Percentiles rank a stretch among this genome's conserved stretches.
phyloP scores from a whole-genome alignment of 345 rosid species.

The Pistacia atlantica region DNA sequence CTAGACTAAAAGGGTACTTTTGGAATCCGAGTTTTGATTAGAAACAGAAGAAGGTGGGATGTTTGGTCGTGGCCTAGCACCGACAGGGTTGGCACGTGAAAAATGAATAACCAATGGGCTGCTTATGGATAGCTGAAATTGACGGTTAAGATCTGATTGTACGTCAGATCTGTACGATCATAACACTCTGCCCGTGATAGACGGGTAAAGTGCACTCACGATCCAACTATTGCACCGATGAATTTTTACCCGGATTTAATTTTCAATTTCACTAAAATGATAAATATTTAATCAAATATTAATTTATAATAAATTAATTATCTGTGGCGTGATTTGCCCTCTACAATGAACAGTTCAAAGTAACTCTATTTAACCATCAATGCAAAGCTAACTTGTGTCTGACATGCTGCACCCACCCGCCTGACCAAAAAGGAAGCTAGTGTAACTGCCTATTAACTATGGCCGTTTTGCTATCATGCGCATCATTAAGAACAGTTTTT shows the following conservation, averaged over 20 bases:
- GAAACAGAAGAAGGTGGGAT: constrained; percentile 17
- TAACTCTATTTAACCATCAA: not conserved
- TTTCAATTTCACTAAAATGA: constrained; percentile 5
- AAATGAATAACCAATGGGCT: not conserved
- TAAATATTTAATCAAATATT: no score
- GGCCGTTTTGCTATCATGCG: constrained; percentile 8
- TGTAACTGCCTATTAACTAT: constrained; percentile 19
- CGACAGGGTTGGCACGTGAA: constrained; percentile 41
- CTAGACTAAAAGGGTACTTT: constrained; percentile 6
- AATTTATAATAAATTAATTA: no score
- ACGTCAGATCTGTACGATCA: constrained; percentile 39
- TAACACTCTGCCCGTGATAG: constrained; percentile 41
- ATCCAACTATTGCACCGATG: constrained; percentile 45
- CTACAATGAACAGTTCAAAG: not conserved
- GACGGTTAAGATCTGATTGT: constrained; percentile 44
- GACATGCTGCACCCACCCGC: constrained; percentile 21
- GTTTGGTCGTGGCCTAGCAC: constrained; percentile 12
- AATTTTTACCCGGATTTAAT: not conserved
- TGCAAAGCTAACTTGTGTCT: constrained; percentile 9
- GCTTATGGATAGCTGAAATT: constrained; percentile 16
- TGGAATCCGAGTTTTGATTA: not conserved
- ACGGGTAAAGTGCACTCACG: constrained; percentile 29
- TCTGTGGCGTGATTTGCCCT: no score
- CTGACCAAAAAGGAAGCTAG: constrained; percentile 27
- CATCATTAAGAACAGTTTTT: not conserved